A percentile compares a stretch with the other conserved stretches of the same genome.
Evolutionary conservation across 1,139 yeast species (phyloP).

Genomic region (Candida anutae): DNA sequence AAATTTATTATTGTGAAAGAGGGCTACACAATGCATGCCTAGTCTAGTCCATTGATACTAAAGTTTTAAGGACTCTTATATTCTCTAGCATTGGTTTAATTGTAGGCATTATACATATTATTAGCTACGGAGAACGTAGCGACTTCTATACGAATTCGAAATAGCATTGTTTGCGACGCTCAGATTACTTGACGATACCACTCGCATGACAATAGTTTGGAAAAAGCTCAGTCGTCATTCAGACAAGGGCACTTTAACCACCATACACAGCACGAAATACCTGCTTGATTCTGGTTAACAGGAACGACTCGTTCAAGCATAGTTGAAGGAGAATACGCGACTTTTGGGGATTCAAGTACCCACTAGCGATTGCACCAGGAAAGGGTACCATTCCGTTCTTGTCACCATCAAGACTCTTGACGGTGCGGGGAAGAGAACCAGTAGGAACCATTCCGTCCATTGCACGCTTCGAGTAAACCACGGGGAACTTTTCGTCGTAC

Average conservation of each 20-base stretch:
- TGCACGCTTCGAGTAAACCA: slow-evolving; percentile 57
- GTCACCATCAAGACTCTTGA: slow-evolving; percentile 12
- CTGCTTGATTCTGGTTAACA: slow-evolving; percentile 32
- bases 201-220: no score
- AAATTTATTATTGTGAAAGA: no score
- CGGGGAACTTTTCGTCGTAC: slow-evolving; percentile 34
- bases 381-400: slow-evolving; percentile 6
- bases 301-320: slow-evolving; percentile 40
- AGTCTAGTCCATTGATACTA: no score
- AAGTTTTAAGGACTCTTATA: no score
- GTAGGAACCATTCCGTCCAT: slow-evolving; percentile 56
- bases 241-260: slow-evolving; percentile 7
- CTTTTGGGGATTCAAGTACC: slow-evolving; percentile 63
- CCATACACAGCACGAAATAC: slow-evolving; percentile 39
- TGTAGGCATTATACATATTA: no score
- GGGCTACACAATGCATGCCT: no score
- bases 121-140: no score
- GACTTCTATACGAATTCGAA: no score
- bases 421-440: slow-evolving; percentile 34
- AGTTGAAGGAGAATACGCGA: slow-evolving; percentile 54
- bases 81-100: no score
- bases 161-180: no score
- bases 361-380: slow-evolving; percentile 46
- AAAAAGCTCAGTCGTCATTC: no score
- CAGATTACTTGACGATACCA: no score